Percentiles rank a stretch among this genome's conserved stretches.
These are phyloP conservation scores for Teratosphaeria viscida DNA, from an alignment of 2,329 filamentous ascomycete genomes.

Conservation along the genomic window DNA sequence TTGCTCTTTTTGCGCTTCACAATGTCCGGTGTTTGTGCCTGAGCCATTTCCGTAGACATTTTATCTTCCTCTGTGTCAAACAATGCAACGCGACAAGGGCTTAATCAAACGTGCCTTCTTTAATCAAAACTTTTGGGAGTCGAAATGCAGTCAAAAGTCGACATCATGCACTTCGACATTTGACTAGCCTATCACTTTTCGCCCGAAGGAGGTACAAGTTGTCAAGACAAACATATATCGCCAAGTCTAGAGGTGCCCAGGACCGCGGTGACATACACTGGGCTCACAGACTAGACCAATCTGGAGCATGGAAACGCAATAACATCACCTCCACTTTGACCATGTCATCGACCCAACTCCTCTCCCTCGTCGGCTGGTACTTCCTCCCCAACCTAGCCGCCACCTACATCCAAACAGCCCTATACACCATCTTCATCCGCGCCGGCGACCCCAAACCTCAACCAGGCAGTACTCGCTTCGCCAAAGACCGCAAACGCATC, in stretches of 20 bases:
- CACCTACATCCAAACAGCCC: constrained; percentile 65
- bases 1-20: constrained; percentile 28
- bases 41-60: constrained; percentile 13
- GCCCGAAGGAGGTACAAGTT: not conserved
- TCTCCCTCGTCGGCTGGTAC: constrained; percentile 51
- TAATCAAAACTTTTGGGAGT: not conserved
- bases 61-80: not conserved
- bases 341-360: constrained; percentile 23
- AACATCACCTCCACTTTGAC: not conserved
- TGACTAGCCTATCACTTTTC: not conserved
- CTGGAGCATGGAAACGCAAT: not conserved
- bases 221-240: not conserved
- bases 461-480: constrained; percentile 57
- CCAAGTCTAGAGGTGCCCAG: not conserved
- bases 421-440: constrained; percentile 80
- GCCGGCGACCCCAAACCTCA: constrained; percentile 71
- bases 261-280: not conserved
- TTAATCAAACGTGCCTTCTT: not conserved
- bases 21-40: constrained; percentile 6
- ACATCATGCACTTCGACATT: not conserved
- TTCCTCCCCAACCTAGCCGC: constrained; percentile 60
- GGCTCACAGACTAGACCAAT: no score
- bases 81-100: not conserved
- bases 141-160: not conserved
- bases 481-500: constrained; percentile 68